Evolutionary conservation across 208 protist species (phyloP).

Genomic region (Leishmania amazonensis): DNA sequence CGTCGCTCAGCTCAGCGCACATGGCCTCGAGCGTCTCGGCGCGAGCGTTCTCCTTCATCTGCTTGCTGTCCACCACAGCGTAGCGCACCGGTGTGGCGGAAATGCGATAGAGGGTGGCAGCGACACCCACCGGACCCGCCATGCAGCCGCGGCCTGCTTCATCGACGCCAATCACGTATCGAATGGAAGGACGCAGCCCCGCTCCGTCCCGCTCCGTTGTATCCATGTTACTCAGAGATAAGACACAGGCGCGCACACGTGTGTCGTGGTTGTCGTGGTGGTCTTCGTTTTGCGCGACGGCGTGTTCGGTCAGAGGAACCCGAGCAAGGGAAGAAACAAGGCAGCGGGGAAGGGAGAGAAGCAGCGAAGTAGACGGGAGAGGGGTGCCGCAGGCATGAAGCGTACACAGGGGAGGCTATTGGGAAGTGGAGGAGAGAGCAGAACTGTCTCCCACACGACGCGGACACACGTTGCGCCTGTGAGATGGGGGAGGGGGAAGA

Average conservation of each 20-base stretch:
- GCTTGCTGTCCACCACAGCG: constrained; percentile 49
- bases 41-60: constrained; percentile 27
- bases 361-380: background rate
- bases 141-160: constrained; percentile 65
- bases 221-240: background rate
- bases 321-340: background rate
- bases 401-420: background rate
- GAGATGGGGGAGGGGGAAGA: background rate
- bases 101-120: constrained; percentile 41
- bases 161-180: constrained; percentile 55
- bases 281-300: background rate
- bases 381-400: background rate
- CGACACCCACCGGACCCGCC: constrained; percentile 54
- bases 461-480: background rate
- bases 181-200: constrained; percentile 6
- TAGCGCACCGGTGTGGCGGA: constrained; percentile 15
- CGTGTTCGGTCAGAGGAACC: background rate
- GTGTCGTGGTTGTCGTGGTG: background rate
- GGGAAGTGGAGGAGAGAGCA: background rate
- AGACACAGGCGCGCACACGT: background rate
- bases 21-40: constrained; percentile 21
- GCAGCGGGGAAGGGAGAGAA: background rate
- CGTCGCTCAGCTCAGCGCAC: constrained; percentile 19
- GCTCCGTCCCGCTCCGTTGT: constrained; percentile 15
- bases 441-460: background rate